phyloP scores from a whole-genome alignment of 768 basidiomycete genomes.

The Suillus ampliporus region DNA sequence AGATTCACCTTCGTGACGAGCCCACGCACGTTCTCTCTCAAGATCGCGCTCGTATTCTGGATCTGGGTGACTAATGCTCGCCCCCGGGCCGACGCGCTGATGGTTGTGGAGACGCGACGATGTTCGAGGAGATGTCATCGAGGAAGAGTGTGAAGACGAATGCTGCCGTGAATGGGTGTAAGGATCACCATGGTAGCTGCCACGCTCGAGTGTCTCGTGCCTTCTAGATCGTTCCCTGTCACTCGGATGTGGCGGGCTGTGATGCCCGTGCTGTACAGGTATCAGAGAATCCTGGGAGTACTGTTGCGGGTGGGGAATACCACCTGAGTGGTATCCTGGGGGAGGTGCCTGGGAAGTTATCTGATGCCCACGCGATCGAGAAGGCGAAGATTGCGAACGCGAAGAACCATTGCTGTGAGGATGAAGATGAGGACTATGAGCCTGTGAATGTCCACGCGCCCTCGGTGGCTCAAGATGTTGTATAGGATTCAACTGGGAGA shows the following conservation, averaged over 20 bases:
- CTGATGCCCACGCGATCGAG: slow-evolving; percentile 56
- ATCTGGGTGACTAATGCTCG: slow-evolving; percentile 53
- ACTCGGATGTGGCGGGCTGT: slow-evolving; percentile 54
- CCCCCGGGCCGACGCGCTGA: slow-evolving; percentile 69
- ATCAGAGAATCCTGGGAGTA: slow-evolving; percentile 52
- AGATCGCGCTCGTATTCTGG: slow-evolving; percentile 48
- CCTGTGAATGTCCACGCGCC: slow-evolving; percentile 40
- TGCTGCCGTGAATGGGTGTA: slow-evolving; percentile 40
- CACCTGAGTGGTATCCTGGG: slow-evolving; percentile 41
- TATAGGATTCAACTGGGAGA: slow-evolving; percentile 52
- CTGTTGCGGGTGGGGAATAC: slow-evolving; percentile 48
- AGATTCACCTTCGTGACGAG: slow-evolving; percentile 46
- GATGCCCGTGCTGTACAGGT: slow-evolving; percentile 50
- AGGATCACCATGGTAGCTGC: slow-evolving; percentile 39
- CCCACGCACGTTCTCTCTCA: slow-evolving; percentile 49
- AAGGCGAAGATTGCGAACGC: slow-evolving; percentile 52
- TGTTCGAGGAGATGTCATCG: slow-evolving; percentile 42
- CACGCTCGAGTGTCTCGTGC: slow-evolving; percentile 51
- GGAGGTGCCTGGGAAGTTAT: slow-evolving; percentile 39
- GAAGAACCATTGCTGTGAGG: slow-evolving; percentile 47
- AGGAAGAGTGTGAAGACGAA: slow-evolving; percentile 40
- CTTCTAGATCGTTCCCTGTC: slow-evolving; percentile 53
- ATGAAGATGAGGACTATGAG: slow-evolving; percentile 48
- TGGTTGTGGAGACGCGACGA: slow-evolving; percentile 61
- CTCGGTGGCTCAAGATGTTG: slow-evolving; percentile 44